Evolutionary conservation across 2,329 filamentous ascomycete species (phyloP), one percentile per base, ranked within the genome.

Genomic region (Dendryphion nanum): DNA sequence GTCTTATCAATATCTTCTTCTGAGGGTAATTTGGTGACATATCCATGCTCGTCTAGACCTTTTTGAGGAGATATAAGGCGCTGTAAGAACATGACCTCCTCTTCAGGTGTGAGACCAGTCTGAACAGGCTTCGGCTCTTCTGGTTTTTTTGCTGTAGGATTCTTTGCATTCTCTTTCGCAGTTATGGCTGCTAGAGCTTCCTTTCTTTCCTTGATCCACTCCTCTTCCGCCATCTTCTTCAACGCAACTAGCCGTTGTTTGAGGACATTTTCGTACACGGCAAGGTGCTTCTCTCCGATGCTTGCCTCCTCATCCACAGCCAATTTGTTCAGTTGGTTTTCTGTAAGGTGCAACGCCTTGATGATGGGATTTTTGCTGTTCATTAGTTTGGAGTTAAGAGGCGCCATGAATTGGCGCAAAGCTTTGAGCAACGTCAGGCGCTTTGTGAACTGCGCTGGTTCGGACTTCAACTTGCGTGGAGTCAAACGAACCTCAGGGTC

Each of bases 191-290:
- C 45, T 19, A 57, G 20, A 28, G 55, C 45, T 26, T 63, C 59
- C 18, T 57, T 55, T 20, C 79, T 71, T 46, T 84, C 81, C 19
- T 79, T 75, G 42, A 79, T 78, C 88, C 90, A 97, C 32, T 86
- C 77, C 3, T 76, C 73, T 3, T 80, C 58, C 1, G 72, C 73
- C 85, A 95, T 90, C 45, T 84, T 85, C 57, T 85, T 88, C 58
- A 89, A 82, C 30, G 75, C 75, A 52, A 85, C 76, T 41, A 97
- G 84, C 21, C 82, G 82, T 48, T 89, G 86, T 59, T 90, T 94
- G 62, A 97, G 81, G 18, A 89, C 73, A 53, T 95, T 95, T 6
- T 77, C 73, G 57, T 98, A 98, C 18, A 97, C 80, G 0, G 76
- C 67, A 2, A 76, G 69, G 42, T 83, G 83, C 13, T 83, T 80